phyloP scores from a whole-genome alignment of 345 rosid genomes.

The Cochlearia excelsa region DNA sequence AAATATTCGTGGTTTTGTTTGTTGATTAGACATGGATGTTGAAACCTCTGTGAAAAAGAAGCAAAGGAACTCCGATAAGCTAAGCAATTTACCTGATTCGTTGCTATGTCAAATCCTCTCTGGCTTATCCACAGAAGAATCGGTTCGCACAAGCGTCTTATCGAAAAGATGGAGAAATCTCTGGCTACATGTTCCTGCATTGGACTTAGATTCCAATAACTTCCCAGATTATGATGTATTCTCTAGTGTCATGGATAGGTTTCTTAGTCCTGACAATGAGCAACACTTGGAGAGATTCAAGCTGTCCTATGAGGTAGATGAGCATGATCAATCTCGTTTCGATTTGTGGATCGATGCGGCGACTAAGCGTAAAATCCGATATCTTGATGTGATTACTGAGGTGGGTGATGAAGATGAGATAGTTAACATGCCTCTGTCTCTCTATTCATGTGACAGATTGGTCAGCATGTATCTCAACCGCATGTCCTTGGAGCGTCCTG shows the following conservation, averaged over 20 bases:
- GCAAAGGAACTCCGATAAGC: conserved; percentile 6
- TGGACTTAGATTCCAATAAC: too few relatives aligned
- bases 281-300: conserved; percentile 21
- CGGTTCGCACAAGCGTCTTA: too few relatives aligned
- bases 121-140: too few relatives aligned
- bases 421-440: too few relatives aligned
- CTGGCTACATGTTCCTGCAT: too few relatives aligned
- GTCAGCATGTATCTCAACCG: too few relatives aligned
- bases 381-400: conserved; percentile 8
- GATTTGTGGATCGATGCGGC: conserved; percentile 23
- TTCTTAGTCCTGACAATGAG: conserved; percentile 16
- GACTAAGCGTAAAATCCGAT: conserved; percentile 9
- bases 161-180: too few relatives aligned
- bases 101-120: too few relatives aligned
- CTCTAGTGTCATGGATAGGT: conserved; percentile 20
- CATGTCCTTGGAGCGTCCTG: too few relatives aligned
- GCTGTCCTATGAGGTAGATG: conserved; percentile 9
- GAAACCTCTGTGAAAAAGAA: conserved; percentile 13
- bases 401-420: not conserved
- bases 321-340: conserved; percentile 27
- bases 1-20: not conserved
- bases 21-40: conserved; percentile 12
- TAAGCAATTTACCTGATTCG: conserved; percentile 1
- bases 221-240: not conserved
- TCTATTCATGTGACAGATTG: too few relatives aligned